These are phyloP conservation scores for Hypoxylon sp. DNA, from an alignment of 2,329 filamentous ascomycete species.

Conservation along the genomic window DNA sequence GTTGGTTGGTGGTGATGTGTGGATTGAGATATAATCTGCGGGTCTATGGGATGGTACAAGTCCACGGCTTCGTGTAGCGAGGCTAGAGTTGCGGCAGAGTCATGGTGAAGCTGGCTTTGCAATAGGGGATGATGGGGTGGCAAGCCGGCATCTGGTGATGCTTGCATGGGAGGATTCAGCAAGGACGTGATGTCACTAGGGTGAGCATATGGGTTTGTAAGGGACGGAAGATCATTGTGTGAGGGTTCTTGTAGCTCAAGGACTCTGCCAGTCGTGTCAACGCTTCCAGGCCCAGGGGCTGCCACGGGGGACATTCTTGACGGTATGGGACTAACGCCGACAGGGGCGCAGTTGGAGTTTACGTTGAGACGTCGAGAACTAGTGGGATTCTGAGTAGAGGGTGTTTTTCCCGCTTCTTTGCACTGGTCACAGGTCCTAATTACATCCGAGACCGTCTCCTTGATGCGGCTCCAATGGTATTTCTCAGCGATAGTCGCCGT, in stretches of 20 bases:
- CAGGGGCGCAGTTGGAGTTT: conserved; percentile 30
- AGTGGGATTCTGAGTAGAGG: conserved; percentile 46
- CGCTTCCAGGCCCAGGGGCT: conserved; percentile 39
- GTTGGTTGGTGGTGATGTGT: conserved; percentile 51
- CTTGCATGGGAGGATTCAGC: conserved; percentile 54
- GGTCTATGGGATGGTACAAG: conserved; percentile 71
- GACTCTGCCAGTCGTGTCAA: conserved; percentile 47
- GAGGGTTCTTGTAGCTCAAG: conserved; percentile 45
- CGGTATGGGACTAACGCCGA: conserved; percentile 33
- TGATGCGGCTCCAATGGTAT: conserved; percentile 98
- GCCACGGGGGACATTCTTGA: conserved; percentile 41
- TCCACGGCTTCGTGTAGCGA: conserved; percentile 53
- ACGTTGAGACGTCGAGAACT: conserved; percentile 44
- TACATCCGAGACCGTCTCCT: conserved; percentile 95
- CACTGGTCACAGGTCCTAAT: conserved; percentile 93
- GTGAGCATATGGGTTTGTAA: conserved; percentile 62
- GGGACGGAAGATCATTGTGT: conserved; percentile 50
- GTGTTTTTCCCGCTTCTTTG: conserved; percentile 80
- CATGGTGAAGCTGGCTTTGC: conserved; percentile 51
- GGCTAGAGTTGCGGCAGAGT: conserved; percentile 47
- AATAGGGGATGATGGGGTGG: conserved; percentile 57
- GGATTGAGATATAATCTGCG: conserved; percentile 69
- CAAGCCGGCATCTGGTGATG: conserved; percentile 45
- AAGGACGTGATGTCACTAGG: conserved; percentile 65
- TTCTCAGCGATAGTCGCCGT: conserved; percentile 93